Evolutionary conservation across 1,139 yeast species (phyloP), one percentile per base, ranked within the genome.

Genomic region (Geotrichum candidum): DNA sequence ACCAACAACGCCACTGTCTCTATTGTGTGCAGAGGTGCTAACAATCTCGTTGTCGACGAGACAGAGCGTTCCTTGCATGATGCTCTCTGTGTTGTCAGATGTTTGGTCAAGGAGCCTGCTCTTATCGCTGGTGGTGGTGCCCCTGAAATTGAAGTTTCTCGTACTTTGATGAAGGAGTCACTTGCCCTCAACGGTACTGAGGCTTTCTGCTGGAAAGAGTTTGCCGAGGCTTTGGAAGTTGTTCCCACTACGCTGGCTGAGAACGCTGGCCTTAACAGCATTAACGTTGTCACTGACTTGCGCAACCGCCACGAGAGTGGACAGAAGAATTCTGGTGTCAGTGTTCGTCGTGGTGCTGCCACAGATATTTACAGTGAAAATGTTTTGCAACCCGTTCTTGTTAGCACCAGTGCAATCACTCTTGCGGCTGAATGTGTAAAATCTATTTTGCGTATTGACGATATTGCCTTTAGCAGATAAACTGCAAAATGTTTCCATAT

Each of bases 81-180:
- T 76, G 98, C 99, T 0, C 82, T 94, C 64, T 94, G 99, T 81
- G 99, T 95, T 33, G 84, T 95, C 63, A 86, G 98, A 74, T 94
- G 99, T 79, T 80, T 94, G 63, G 98, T 95, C 52, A 92, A 94
- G 75, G 94, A 91, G 76, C 88, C 85, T 73, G 98, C 97, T 1
- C 80, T 94, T 72, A 90, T 94, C 77, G 97, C 98, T 15, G 99
- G 99, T 70, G 99, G 99, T 67, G 99, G 99, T 68, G 98, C 99
- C 5, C 97, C 99, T 56, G 99, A 94, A 78, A 85, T 94, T 68
- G 99, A 94, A 78, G 88, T 92, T 18, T 87, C 98, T 5, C 85
- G 96, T 70, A 84, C 85, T 31, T 78, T 94, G 69, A 80, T 84
- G 75, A 86, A 85, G 70, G 97, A 92, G 76, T 82, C 97, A 25